Evolutionary conservation across 805 yeast species (phyloP), one percentile per base, ranked within the genome.

Genomic region (Ogataea trehaloabstinens): DNA sequence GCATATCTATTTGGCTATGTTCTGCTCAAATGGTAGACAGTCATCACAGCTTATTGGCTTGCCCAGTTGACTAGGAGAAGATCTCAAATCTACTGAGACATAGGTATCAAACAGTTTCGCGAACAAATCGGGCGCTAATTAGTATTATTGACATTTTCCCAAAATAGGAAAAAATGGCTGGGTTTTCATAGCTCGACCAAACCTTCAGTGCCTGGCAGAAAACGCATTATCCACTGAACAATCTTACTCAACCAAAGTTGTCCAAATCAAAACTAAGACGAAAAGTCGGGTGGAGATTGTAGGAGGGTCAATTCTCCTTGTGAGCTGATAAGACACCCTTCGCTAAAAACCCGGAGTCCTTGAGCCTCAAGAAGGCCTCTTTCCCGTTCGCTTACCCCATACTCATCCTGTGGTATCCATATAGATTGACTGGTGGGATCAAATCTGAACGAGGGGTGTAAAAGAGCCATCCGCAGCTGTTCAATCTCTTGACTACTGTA

Each of bases 321-420:
- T 16, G 24, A 19, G 29, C 37, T 38, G 3, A 54, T 43, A 2
- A 39, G 28, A 28, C 53, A 52, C 4, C 55, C 56, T 6, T 31
- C 37, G 27, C 48, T 42, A 25, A 32, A 48, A 5, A 46, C 56
- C 24, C 21, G 28, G 21, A 54, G 37, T 4, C 59, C 59, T 17
- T 41, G 29, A 4, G 42, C 34, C 40, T 58, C 53, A 3, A 58
- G 39, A 15, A 39, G 44, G 21, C 39, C 34, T 5, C 58, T 48
- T 33, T 55, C 61, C n/a, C 37, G 19, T 5, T 54, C 52, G 32
- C 63, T 51, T 16, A 57, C 45, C 4, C 70, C 68, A 33, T 37
- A 40, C 4, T 28, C 34, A 53, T 70, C 76, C 29, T 45, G 48
- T 3, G 60, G 60, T 6, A 58, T 49, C 61, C 60, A 55, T 12